Conservation (phyloP, 345 rosid species). For the Raphanus sativus region DNA sequence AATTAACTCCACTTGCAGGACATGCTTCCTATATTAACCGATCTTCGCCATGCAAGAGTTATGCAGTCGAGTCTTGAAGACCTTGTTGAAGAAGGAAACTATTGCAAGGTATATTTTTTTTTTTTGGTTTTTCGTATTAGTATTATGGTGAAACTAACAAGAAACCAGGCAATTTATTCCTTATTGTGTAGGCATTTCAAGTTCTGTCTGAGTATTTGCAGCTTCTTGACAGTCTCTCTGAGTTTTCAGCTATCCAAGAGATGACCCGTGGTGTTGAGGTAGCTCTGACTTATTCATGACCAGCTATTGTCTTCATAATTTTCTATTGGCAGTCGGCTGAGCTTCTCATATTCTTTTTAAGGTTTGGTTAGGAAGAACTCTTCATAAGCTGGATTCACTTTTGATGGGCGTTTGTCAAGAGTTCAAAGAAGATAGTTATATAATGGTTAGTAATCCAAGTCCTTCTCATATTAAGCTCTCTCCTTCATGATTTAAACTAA, state of each 20-base stretch:
- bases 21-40: slow-evolving; percentile 76
- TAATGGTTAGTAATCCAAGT: slow-evolving; percentile 63
- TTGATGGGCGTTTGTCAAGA: slow-evolving; percentile 92
- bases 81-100: slow-evolving; percentile 89
- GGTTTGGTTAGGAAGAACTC: slow-evolving; percentile 99
- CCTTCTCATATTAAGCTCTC: slow-evolving; percentile 23
- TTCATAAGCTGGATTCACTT: slow-evolving; percentile 91
- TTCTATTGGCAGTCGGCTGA: slow-evolving; percentile 18
- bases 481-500: neutral
- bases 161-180: slow-evolving; percentile 15
- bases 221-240: slow-evolving; percentile 82
- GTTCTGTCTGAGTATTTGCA: slow-evolving; percentile 95
- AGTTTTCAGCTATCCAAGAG: slow-evolving; percentile 84
- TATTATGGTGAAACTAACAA: slow-evolving; percentile 16
- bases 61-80: slow-evolving; percentile 83
- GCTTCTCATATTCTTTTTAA: slow-evolving; percentile 36
- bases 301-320: slow-evolving; percentile 9
- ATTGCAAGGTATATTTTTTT: slow-evolving; percentile 63
- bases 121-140: neutral
- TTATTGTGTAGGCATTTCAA: slow-evolving; percentile 80
- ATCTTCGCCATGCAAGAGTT: slow-evolving; percentile 72
- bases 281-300: slow-evolving; percentile 25
- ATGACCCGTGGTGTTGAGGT: slow-evolving; percentile 99
- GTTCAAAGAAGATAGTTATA: slow-evolving; percentile 80
- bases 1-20: slow-evolving; percentile 55